Evolutionary conservation across 208 protist genomes (phyloP).

Genomic region (Trypanosoma melophagium): DNA sequence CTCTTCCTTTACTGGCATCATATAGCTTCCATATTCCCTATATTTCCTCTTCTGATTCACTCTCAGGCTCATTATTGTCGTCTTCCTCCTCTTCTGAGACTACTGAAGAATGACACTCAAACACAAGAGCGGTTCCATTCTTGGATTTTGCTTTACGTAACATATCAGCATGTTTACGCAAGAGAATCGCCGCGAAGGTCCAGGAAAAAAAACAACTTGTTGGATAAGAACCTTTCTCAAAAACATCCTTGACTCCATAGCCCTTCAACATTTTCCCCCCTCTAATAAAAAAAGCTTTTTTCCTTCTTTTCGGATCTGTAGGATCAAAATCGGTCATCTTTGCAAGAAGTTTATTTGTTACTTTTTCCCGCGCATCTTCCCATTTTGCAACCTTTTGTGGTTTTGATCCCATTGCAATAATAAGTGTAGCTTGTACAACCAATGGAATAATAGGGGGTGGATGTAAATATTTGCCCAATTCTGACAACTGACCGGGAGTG

Average conservation of each 20-base stretch:
- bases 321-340: slow-evolving; percentile 59
- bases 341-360: slow-evolving; percentile 42
- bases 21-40: not conserved
- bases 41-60: slow-evolving; percentile 12
- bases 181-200: slow-evolving; percentile 46
- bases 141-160: slow-evolving; percentile 2
- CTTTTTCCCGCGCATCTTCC: slow-evolving; percentile 45
- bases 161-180: slow-evolving; percentile 34
- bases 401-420: slow-evolving; percentile 51
- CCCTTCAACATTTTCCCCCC: slow-evolving; percentile 52
- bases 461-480: slow-evolving; percentile 55
- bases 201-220: slow-evolving; percentile 61
- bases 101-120: no score
- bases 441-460: slow-evolving; percentile 55
- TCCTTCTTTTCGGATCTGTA: slow-evolving; percentile 35
- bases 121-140: not conserved
- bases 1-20: not conserved
- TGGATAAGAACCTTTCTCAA: slow-evolving; percentile 62
- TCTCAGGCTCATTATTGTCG: slow-evolving; percentile 15
- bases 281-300: slow-evolving; percentile 53
- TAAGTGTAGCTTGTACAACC: slow-evolving; percentile 44
- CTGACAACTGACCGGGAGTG: slow-evolving; percentile 47
- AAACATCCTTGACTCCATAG: slow-evolving; percentile 42
- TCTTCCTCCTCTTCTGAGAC: not conserved
- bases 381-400: slow-evolving; percentile 51